Conservation (phyloP, 2,329 filamentous ascomycete genomes). For the Colletotrichum higginsianum region DNA sequence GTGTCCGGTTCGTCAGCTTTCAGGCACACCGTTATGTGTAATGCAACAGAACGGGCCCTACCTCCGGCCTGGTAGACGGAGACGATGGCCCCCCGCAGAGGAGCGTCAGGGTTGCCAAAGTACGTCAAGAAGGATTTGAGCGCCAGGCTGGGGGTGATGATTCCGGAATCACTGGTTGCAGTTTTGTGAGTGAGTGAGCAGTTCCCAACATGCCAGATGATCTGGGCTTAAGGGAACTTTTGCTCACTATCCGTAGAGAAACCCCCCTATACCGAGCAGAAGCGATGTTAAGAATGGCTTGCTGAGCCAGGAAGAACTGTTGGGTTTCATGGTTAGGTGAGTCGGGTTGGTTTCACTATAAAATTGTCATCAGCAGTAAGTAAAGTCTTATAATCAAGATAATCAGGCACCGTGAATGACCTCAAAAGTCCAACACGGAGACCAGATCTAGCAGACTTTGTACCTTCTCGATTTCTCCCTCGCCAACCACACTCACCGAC, state of each 20-base stretch:
- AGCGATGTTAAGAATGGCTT: constrained; percentile 57
- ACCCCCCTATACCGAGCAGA: constrained; percentile 57
- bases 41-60: constrained; percentile 8
- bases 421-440: background rate
- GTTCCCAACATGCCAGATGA: background rate
- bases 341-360: background rate
- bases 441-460: background rate
- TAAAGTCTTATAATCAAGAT: too few species aligned
- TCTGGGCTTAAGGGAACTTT: background rate
- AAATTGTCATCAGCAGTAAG: background rate
- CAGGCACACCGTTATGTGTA: too few species aligned
- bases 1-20: background rate
- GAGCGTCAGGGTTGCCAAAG: constrained; percentile 53
- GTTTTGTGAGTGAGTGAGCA: background rate
- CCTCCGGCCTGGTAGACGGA: constrained; percentile 59
- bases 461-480: background rate
- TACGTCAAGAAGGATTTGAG: constrained; percentile 53
- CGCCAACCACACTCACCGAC: background rate
- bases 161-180: constrained; percentile 56
- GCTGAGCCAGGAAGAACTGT: constrained; percentile 48
- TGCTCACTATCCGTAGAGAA: constrained; percentile 57
- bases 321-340: constrained; percentile 31
- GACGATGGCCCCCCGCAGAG: constrained; percentile 56
- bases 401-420: too few species aligned
- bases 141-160: constrained; percentile 58